A percentile compares a stretch with the other conserved stretches of the same genome.
These are phyloP conservation scores for Chlamydomonas applanata DNA, from an alignment of 139 green algal species.

Conservation along the genomic window DNA sequence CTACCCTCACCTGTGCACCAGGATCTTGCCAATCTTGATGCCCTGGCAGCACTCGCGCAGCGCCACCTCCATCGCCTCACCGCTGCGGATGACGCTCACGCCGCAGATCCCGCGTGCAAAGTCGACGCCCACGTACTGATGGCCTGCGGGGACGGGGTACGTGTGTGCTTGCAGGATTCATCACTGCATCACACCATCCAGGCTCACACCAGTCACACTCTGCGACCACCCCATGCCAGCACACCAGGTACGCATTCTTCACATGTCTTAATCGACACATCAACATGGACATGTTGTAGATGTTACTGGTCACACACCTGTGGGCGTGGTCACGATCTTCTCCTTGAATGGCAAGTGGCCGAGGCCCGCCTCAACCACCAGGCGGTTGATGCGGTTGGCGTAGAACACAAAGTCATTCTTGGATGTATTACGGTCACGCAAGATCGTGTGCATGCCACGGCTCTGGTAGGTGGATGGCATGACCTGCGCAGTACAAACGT, in stretches of 20 bases:
- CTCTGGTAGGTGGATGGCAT: constrained; percentile 94
- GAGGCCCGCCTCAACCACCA: constrained; percentile 84
- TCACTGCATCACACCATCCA: constrained; percentile 4
- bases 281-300: background rate
- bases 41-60: constrained; percentile 96
- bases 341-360: constrained; percentile 93
- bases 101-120: constrained; percentile 95
- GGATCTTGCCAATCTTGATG: constrained; percentile 98
- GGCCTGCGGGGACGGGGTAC: constrained; percentile 35
- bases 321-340: constrained; percentile 86
- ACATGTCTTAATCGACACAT: background rate
- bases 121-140: constrained; percentile 90
- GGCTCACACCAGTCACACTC: background rate
- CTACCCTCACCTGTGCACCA: constrained; percentile 71
- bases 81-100: constrained; percentile 90
- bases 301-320: constrained; percentile 26
- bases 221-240: no score
- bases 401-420: constrained; percentile 97
- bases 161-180: no score
- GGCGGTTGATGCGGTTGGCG: constrained; percentile 44
- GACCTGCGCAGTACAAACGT: constrained; percentile 47
- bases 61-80: constrained; percentile 96
- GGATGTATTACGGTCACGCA: constrained; percentile 76
- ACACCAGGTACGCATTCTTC: no score
- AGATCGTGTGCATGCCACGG: constrained; percentile 96